Base-by-base conservation (phyloP, 768 basidiomycete genomes). In the Leccinum arenicola region DNA sequence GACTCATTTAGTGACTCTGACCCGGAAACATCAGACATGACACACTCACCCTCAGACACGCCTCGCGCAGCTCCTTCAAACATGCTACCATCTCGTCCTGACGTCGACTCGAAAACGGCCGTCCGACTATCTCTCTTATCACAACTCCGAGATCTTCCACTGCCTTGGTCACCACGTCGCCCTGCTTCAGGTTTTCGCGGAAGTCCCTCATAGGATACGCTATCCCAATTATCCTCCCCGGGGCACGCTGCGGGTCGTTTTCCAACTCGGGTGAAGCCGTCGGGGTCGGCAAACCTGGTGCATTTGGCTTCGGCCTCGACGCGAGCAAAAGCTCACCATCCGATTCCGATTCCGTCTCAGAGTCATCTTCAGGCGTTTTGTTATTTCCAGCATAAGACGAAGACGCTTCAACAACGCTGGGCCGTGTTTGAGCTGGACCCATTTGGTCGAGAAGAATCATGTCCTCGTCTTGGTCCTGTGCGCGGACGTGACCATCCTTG, bases 151-250 rank as follows among this genome's bases (percentile, higher is more conserved):
- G 73, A 71, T 95, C 94, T 64, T 89, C 86, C 8, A 93, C 88
- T 0, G 92, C 93, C 73, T 95, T 93, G 14, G 82, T 84, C 40
- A 95, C 91, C 19, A 93, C 75, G 70, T 93, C 93, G 0, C 91
- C 92, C 55, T 80, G 80, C 27, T 77, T 80, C 35, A 91, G 74
- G 68, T 91, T 89, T 65, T 80, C 76, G 60, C 77, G 75, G 76
- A 95, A 97, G 72, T 96, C 94, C 50, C 77, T 76, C 54, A 95
- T 76, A 1, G 94, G 94, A 63, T 79, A 78, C 0, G 86, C 84
- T 40, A 78, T 82, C 9, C 91, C 89, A 40, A 96, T 84, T 54
- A 95, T 88, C 51, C 91, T 77, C 5, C 90, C 90, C 0, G 84
- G 80, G 15, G 82, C 84, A 14, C 83, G 80, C 29, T 82, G 83